Evolutionary conservation across 2,329 filamentous ascomycete species (phyloP), one percentile per base, ranked within the genome.

Genomic region (Parastagonospora avenae): DNA sequence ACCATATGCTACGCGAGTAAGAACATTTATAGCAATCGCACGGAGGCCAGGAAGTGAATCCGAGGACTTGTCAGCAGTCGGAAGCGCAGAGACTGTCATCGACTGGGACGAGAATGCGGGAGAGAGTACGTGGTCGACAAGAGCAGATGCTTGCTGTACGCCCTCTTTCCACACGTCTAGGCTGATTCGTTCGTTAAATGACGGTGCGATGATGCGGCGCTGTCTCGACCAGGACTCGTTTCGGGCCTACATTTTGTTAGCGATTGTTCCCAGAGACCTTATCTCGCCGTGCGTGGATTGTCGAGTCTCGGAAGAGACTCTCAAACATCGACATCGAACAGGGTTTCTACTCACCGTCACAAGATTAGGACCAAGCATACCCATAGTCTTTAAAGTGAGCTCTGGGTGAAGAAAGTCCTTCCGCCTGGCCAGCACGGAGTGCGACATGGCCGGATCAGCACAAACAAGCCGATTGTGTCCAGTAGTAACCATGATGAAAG

Each of bases 401-500:
- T 44, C 24, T 31, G 46, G 35, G n/a, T 52, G 50, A 4, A 31
- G 16, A 41, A 45, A 52, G 28, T 48, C 50, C 28, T 24, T 45
- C 19, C 50, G 48, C 11, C 24, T 35, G 16, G 30, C 30, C 35
- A 52, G 16, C 16, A 52, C 41, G 4, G 33, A 14, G 29, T 30
- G 30, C 12, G 41, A 33, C 41, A 52, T 44, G 12, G 29, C 28
- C 19, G 50, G 50, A 37, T 52, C 46, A 4, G 50, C 50, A 36
- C 45, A 44, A 28, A 48, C 16, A 16, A 52, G 35, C 14, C 40
- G 40, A 8, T 52, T 52, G 4, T 36, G 31, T 28, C 46, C 52
- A 5, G 62, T 61, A 12, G 50, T 52, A n/a, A 54, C 62, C 14
- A 62, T 15, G 3, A 59, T 29, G 19, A 64, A 62, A 2, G 40